Conservation (phyloP, 805 yeast species). For the Huiozyma sinensis region DNA sequence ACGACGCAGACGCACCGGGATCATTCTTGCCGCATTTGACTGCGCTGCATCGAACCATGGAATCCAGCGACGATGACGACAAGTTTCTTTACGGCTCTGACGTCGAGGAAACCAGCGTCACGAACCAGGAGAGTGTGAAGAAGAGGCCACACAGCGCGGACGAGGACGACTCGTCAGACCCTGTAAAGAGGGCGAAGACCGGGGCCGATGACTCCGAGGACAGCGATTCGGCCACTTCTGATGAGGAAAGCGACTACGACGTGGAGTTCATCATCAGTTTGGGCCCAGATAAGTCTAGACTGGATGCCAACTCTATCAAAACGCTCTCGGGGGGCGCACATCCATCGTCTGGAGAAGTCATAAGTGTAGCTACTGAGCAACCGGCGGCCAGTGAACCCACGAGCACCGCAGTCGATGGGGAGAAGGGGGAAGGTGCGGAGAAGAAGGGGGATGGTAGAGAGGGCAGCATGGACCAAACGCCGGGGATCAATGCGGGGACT, state of each 20-base stretch:
- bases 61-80: constrained; percentile 28
- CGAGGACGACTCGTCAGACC: constrained; percentile 7
- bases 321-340: constrained; percentile 5
- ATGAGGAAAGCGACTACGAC: constrained; percentile 42
- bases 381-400: constrained; percentile 1
- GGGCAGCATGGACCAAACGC: constrained; percentile 1
- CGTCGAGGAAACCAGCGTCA: constrained; percentile 14
- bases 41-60: constrained; percentile 8
- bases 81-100: constrained; percentile 28
- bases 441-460: not conserved
- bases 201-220: constrained; percentile 2
- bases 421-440: constrained; percentile 6
- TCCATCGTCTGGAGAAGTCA: not conserved
- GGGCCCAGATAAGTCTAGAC: constrained; percentile 22
- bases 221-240: constrained; percentile 12
- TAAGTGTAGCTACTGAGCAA: constrained; percentile 11
- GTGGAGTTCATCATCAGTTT: constrained; percentile 73
- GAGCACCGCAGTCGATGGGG: constrained; percentile 2
- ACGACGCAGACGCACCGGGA: no score
- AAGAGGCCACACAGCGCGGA: constrained; percentile 6
- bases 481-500: constrained; percentile 9
- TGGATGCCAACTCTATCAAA: constrained; percentile 14
- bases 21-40: no score
- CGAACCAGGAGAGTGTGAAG: constrained; percentile 1
- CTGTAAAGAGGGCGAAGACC: not conserved